Conservation (phyloP, 2,329 filamentous ascomycete genomes). For the Colletotrichum godetiae region DNA sequence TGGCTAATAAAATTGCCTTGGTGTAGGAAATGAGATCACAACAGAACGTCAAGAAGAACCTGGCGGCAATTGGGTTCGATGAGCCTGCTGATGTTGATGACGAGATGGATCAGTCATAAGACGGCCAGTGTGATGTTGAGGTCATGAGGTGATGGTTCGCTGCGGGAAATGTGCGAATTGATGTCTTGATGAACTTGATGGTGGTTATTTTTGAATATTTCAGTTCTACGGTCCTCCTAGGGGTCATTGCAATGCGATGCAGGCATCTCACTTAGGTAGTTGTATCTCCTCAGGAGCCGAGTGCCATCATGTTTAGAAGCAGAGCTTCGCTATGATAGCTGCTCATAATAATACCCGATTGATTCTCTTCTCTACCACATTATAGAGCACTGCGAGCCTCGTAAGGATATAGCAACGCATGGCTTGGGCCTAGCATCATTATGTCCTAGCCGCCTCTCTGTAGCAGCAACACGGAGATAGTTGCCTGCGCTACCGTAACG, state of each 20-base stretch:
- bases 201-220: neutral
- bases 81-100: neutral
- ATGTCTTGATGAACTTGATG: neutral
- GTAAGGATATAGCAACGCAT: neutral
- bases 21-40: conserved; percentile 32
- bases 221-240: neutral
- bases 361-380: neutral
- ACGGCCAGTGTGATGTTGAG: no score
- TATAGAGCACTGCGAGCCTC: neutral
- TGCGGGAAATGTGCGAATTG: neutral
- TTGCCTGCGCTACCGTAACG: no score
- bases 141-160: no score
- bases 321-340: neutral
- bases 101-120: conserved; percentile 6
- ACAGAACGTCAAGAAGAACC: conserved; percentile 21
- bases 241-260: neutral
- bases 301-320: neutral
- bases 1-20: neutral
- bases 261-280: neutral
- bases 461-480: no score
- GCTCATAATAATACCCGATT: neutral
- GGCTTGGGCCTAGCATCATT: neutral
- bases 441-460: neutral
- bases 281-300: neutral
- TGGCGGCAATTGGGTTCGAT: conserved; percentile 24